phyloP scores from a whole-genome alignment of 1,284 basidiomycete genomes.

The Takashimella koratensis region DNA sequence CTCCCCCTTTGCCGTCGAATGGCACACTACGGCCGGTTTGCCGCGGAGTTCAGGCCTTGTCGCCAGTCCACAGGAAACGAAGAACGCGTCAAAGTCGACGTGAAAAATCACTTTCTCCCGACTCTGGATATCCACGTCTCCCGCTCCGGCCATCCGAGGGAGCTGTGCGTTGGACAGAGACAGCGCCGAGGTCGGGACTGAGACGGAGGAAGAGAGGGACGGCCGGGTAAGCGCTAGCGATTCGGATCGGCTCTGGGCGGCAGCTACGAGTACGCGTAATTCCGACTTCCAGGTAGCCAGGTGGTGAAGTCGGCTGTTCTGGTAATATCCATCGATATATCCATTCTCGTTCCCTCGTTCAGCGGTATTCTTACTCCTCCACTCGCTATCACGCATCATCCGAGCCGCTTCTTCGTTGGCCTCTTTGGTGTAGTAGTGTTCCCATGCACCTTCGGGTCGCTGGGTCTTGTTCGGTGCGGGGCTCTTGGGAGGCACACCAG shows the following conservation, averaged over 20 bases:
- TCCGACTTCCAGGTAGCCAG: conserved; percentile 91
- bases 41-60: conserved; percentile 72
- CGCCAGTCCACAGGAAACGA: conserved; percentile 83
- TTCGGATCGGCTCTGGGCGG: conserved; percentile 70
- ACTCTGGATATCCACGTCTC: conserved; percentile 4
- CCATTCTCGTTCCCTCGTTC: conserved; percentile 61
- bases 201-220: conserved; percentile 13
- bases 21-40: conserved; percentile 89
- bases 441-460: conserved; percentile 28
- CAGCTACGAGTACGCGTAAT: conserved; percentile 71
- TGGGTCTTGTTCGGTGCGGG: conserved; percentile 50
- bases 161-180: conserved; percentile 26
- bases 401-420: conserved; percentile 66
- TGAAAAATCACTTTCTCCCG: conserved; percentile 75
- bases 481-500: conserved; percentile 12
- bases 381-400: conserved; percentile 72
- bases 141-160: conserved; percentile 17
- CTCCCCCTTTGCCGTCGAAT: conserved; percentile 65
- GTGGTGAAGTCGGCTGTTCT: conserved; percentile 86
- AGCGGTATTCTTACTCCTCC: conserved; percentile 84
- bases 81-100: conserved; percentile 96
- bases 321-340: conserved; percentile 87
- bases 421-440: conserved; percentile 53
- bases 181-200: conserved; percentile 9
- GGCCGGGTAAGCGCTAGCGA: conserved; percentile 24